Evolutionary conservation across 495 filamentous ascomycete genomes (phyloP).

Genomic region (Patellaria atrata): DNA sequence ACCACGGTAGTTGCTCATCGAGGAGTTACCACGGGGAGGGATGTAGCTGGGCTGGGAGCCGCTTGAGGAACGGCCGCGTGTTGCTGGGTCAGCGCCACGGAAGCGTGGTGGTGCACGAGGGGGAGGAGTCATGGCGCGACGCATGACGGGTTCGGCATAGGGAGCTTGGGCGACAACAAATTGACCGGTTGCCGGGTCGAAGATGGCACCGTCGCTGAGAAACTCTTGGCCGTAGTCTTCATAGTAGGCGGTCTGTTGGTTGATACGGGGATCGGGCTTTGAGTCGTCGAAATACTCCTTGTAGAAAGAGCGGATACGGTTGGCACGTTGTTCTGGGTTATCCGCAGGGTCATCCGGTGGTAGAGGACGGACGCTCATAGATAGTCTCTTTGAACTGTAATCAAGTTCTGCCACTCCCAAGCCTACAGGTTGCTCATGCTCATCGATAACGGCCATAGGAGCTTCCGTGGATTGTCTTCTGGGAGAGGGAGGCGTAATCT

Average conservation of each 20-base stretch:
- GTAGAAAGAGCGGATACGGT: constrained; percentile 95
- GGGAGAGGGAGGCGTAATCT: constrained; percentile 35
- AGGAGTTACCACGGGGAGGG: constrained; percentile 23
- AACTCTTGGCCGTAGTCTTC: constrained; percentile 57
- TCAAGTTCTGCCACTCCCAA: constrained; percentile 40
- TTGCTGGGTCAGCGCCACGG: constrained; percentile 38
- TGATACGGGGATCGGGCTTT: constrained; percentile 37
- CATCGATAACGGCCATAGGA: constrained; percentile 20
- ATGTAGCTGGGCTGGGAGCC: constrained; percentile 12
- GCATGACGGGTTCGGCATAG: constrained; percentile 67
- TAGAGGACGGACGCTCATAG: constrained; percentile 82
- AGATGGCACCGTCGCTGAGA: constrained; percentile 47
- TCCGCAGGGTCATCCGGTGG: constrained; percentile 76
- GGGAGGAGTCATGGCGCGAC: constrained; percentile 95
- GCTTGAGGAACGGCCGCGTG: constrained; percentile 23
- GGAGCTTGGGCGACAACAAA: constrained; percentile 55
- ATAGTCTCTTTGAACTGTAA: constrained; percentile 55
- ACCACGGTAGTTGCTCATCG: constrained; percentile 22
- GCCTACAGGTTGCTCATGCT: constrained; percentile 25
- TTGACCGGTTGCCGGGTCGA: constrained; percentile 57
- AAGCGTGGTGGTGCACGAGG: constrained; percentile 65
- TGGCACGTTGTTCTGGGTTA: constrained; percentile 85
- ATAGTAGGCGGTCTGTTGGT: constrained; percentile 38
- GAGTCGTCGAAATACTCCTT: constrained; percentile 97
- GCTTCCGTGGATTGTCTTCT: constrained; percentile 10